phyloP scores from a whole-genome alignment of 1,284 basidiomycete genomes.

The Ganoderma sinense region DNA sequence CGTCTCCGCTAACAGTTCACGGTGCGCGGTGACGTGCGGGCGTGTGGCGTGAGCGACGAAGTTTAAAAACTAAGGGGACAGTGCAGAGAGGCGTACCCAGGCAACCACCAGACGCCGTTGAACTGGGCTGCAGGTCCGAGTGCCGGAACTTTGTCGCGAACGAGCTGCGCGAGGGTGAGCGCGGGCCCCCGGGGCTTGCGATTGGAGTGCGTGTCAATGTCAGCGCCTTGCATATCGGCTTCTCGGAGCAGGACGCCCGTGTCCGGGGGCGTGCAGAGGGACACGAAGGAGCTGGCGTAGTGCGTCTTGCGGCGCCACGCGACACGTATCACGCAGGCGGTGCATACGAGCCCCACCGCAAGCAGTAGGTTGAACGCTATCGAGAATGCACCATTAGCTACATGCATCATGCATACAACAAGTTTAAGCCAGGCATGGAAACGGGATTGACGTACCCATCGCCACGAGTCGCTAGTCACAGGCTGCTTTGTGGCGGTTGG shows the following conservation, averaged over 20 bases:
- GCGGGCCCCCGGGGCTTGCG: neutral
- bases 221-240: too few relatives aligned
- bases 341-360: neutral
- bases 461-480: neutral
- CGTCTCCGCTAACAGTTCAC: constrained; percentile 28
- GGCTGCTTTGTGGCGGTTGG: neutral
- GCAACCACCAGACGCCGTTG: constrained; percentile 37
- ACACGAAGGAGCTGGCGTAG: constrained; percentile 16
- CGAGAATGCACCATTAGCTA: too few relatives aligned
- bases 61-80: neutral
- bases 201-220: neutral
- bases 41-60: neutral
- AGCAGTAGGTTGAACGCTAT: constrained; percentile 1
- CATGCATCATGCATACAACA: neutral
- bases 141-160: constrained; percentile 30
- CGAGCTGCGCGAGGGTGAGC: constrained; percentile 26
- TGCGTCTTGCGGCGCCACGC: neutral
- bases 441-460: neutral
- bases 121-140: constrained; percentile 28
- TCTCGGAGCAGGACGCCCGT: constrained; percentile 13
- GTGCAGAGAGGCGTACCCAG: constrained; percentile 28
- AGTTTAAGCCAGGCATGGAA: neutral
- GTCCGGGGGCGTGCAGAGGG: constrained; percentile 13
- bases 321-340: neutral
- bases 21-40: neutral